Conservation (phyloP, 2,329 filamentous ascomycete species). For the Teratosphaeria gauchensis region DNA sequence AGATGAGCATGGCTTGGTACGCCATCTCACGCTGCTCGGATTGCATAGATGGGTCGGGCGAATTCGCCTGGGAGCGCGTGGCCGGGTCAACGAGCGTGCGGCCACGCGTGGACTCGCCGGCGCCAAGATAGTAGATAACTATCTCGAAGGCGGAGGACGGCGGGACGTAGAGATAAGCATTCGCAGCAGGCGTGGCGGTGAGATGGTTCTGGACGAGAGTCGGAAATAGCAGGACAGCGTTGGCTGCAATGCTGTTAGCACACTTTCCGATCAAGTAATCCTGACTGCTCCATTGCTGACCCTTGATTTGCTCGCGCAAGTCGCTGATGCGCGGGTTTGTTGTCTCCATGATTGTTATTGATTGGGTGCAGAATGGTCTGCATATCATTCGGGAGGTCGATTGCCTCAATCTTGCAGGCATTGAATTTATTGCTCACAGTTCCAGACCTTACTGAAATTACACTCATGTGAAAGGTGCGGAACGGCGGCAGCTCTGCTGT, state of each 20-base stretch:
- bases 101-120: neutral
- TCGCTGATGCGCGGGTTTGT: neutral
- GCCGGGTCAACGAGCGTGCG: neutral
- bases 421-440: neutral
- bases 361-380: neutral
- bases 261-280: neutral
- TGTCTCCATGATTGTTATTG: neutral
- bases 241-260: neutral
- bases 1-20: neutral
- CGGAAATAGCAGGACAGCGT: constrained; percentile 1
- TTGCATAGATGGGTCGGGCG: neutral
- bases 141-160: constrained; percentile 1
- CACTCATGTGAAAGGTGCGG: neutral
- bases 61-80: too few relatives aligned
- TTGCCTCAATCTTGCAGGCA: neutral
- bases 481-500: neutral
- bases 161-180: constrained; percentile 2
- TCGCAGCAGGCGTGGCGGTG: neutral
- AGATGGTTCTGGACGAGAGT: neutral
- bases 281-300: neutral
- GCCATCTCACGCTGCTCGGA: neutral
- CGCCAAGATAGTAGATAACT: neutral
- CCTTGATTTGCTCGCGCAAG: constrained; percentile 2
- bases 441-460: neutral
- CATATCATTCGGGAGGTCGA: neutral